Conservation (phyloP, 1,284 basidiomycete species). For the Grifola frondosa region DNA sequence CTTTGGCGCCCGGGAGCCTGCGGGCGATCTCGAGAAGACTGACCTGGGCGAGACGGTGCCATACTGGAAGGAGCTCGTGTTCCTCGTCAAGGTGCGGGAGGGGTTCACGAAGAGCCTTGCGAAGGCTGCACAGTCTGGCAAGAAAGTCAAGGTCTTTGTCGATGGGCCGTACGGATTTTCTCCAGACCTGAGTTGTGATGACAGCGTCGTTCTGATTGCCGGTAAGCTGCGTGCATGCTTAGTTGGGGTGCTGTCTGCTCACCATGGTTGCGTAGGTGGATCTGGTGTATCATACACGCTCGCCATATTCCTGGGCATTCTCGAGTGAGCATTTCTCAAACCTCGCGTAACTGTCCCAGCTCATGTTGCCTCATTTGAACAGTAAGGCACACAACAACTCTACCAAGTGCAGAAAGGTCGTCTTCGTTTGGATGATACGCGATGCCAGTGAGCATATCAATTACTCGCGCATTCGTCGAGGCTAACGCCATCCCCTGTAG, state of each 20-base stretch:
- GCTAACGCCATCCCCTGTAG: constrained; percentile 19
- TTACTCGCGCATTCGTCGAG: background rate
- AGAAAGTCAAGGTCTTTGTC: constrained; percentile 40
- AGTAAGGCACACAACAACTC: constrained; percentile 28
- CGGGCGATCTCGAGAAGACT: constrained; percentile 11
- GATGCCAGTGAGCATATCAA: constrained; percentile 33
- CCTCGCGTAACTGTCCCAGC: background rate
- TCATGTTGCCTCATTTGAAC: background rate
- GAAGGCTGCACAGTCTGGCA: constrained; percentile 30
- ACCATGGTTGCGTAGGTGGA: constrained; percentile 36
- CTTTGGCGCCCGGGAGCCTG: constrained; percentile 1
- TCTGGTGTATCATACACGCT: constrained; percentile 52
- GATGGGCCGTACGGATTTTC: constrained; percentile 57
- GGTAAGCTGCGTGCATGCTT: constrained; percentile 34
- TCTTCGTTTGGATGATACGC: constrained; percentile 48
- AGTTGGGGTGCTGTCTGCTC: background rate
- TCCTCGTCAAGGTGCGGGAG: constrained; percentile 49
- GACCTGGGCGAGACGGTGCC: constrained; percentile 10
- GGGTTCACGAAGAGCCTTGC: constrained; percentile 50
- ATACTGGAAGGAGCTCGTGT: constrained; percentile 43
- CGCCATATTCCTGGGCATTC: constrained; percentile 43
- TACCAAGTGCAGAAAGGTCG: constrained; percentile 34
- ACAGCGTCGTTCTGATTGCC: constrained; percentile 48
- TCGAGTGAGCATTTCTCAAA: constrained; percentile 33
- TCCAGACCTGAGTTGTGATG: constrained; percentile 42